Percentiles rank a stretch among this genome's conserved stretches.
Conservation (phyloP, 164 flowering plant species). For the Macadamia tetraphylla region DNA sequence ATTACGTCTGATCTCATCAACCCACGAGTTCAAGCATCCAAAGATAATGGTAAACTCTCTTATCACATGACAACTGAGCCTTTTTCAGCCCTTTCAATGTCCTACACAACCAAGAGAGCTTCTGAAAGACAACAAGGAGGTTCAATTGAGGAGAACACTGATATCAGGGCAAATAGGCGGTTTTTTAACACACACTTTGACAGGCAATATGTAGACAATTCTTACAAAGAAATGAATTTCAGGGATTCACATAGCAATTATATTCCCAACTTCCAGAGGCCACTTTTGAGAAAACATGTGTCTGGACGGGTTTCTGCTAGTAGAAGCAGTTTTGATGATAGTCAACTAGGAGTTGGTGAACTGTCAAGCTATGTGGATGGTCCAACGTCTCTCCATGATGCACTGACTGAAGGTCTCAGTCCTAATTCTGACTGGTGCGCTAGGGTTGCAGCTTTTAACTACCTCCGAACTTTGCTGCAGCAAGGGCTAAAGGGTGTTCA, state of each 20-base stretch:
- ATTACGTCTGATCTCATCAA: constrained; percentile 54
- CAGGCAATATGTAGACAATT: constrained; percentile 59
- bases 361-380: constrained; percentile 63
- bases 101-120: constrained; percentile 49
- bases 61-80: constrained; percentile 42
- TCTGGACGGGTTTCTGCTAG: constrained; percentile 64
- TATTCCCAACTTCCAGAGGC: constrained; percentile 92
- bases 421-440: constrained; percentile 91
- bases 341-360: constrained; percentile 69
- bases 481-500: constrained; percentile 91
- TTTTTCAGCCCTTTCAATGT: constrained; percentile 38
- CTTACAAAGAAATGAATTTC: constrained; percentile 47
- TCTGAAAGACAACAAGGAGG: constrained; percentile 62
- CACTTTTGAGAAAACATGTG: constrained; percentile 71
- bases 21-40: constrained; percentile 72
- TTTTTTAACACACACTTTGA: constrained; percentile 46
- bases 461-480: constrained; percentile 66
- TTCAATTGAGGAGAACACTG: constrained; percentile 52
- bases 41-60: constrained; percentile 53
- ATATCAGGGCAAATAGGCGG: constrained; percentile 50
- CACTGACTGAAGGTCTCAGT: constrained; percentile 86
- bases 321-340: constrained; percentile 93
- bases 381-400: constrained; percentile 84
- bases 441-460: constrained; percentile 91
- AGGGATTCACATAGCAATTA: constrained; percentile 62